Evolutionary conservation across 306 rosid species (phyloP), one percentile per base, ranked within the genome.

Genomic region (Hippophae rhamnoides): DNA sequence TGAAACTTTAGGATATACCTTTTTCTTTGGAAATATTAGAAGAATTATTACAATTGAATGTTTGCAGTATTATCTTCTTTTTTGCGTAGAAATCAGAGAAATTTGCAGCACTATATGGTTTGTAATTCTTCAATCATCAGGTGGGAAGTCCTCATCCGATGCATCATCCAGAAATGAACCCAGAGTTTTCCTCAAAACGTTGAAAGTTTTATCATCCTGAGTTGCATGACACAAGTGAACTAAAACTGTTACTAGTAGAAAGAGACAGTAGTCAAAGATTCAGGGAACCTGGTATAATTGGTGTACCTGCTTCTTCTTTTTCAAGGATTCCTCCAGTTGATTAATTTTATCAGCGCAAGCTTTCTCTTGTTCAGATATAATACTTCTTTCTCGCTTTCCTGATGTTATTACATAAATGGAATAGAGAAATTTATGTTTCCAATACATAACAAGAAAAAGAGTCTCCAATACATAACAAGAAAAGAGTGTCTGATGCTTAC

Each of bases 191-290:
- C 88, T 84, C 73, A 92, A 63, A 69, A 83, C 66, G 75, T 86
- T 92, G 85, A 85, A 92, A 71, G 96, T 85, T 68, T 74, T 92
- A 63, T 85, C 89, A 31, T 86, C 96, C 96, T 92, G 82, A 52
- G 61, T 57, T 56, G 31, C 68, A 51, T 52, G 45, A 40, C 40
- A 51, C 46, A 12, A 43, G 23, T 47, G 8, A 40, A 38, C 78
- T n/a, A 74, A 38, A 56, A 56, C 38, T 58, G 42, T 60, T 42
- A 38, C 55, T 46, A 43, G 47, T 38, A 62, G 6, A 8, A 41
- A 57, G 14, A 56, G 46, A 55, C 58, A 7, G 44, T 6, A 50
- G 25, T 53, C 43, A 18, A 31, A 52, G 41, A 23, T 46, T 54
- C 38, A 61, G 27, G 58, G 43, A 79, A 67, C 51, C 13, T 11